Base-by-base conservation (phyloP, 192 early-diverging fungal species). In the Spizellomyces punctatus region DNA sequence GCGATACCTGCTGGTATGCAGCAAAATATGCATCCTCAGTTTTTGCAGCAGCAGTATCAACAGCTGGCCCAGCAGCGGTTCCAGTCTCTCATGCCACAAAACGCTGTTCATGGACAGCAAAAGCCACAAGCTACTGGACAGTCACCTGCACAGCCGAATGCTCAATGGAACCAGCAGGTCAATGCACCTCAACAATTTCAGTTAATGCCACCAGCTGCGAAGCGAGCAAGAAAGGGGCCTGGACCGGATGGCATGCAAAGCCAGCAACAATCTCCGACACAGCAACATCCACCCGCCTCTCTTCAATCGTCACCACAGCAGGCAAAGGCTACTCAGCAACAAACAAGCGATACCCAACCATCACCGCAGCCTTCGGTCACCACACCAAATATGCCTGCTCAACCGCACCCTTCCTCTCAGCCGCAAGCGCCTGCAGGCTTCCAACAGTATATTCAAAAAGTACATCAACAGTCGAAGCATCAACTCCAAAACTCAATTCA, bases 201-300 rank as follows among this genome's bases (percentile, higher is more conserved):
- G 64, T 50, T 66, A 12, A 66, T 52, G 19, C 64, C 64, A 42
- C 64, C 64, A 19, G 64, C 43, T 17, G 7, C 64, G 22, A 66
- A 66, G 54, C 64, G 64, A 47, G 64, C 47, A 19, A n/a, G 64
- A 17, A 66, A 66, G 54, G 46, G 54, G 10, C 54, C 64, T 8
- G n/a, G 43, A 21, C n/a, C 47, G 9, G 22, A 46, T 17, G 42
- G 47, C 6, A 42, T 12, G 64, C 64, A 66, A 16, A n/a, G 52
- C 52, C 14, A 54, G 16, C 52, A 54, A 3, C 52, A 54, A n/a
- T 54, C 52, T 54, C 16, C 52, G 17, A n/a, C 52, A 16, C 16
- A 21, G 64, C 6, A 45, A 21, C 19, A 19, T 7, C 54, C 46
- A 14, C 14, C 46, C 19, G 46, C 47, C 8, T 46, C 9, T 10